Evolutionary conservation across 2,329 filamentous ascomycete species (phyloP).

Genomic region (Cadophora sp.): DNA sequence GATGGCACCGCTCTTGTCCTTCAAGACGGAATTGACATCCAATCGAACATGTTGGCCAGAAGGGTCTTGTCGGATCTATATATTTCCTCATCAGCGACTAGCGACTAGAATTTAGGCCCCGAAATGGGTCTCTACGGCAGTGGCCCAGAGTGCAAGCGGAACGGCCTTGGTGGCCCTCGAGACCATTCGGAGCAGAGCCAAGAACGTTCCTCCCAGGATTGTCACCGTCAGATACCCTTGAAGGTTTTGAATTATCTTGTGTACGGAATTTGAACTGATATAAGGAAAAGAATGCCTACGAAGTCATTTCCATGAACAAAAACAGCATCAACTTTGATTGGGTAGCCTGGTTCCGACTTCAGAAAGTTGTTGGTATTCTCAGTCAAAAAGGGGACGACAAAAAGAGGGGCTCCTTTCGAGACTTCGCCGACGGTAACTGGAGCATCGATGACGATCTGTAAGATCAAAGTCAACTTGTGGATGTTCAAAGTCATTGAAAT

Average conservation of each 20-base stretch:
- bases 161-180: no score
- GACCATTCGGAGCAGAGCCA: no score
- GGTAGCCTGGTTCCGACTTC: conserved; percentile 47
- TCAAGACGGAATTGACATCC: conserved; percentile 48
- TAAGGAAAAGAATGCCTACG: conserved; percentile 2
- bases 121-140: no score
- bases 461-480: conserved; percentile 17
- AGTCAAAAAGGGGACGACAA: conserved; percentile 43
- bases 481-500: no score
- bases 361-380: conserved; percentile 41
- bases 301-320: conserved; percentile 51
- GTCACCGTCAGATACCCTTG: no score
- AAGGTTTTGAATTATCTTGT: no score
- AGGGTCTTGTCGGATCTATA: conserved; percentile 47
- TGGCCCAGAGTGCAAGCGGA: no score
- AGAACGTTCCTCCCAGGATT: background rate
- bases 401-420: conserved; percentile 44
- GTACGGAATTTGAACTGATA: no score
- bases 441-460: conserved; percentile 47
- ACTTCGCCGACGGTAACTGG: conserved; percentile 39
- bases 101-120: no score
- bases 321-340: conserved; percentile 46
- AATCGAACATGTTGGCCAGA: conserved; percentile 47
- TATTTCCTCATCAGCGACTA: background rate
- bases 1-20: conserved; percentile 46